Conservation (phyloP, 2,329 filamentous ascomycete genomes). For the Sporothrix sp. region DNA sequence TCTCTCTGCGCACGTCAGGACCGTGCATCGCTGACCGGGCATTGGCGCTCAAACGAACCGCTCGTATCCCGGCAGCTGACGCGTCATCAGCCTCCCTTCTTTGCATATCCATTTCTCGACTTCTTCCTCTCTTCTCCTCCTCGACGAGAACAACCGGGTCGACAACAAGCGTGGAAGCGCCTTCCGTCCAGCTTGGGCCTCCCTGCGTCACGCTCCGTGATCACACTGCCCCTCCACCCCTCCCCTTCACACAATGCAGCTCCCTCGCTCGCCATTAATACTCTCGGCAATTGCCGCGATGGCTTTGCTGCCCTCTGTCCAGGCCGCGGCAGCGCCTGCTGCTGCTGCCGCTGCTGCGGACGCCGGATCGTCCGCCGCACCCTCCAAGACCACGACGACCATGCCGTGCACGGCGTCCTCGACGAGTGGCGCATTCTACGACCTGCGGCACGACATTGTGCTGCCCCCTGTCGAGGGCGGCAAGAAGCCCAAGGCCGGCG, state of each 20-base stretch:
- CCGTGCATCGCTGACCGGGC: too few relatives aligned
- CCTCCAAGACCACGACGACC: constrained; percentile 29
- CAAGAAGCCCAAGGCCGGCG: constrained; percentile 37
- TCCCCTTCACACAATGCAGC: constrained; percentile 10
- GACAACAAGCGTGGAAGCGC: neutral
- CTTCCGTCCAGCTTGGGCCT: too few relatives aligned
- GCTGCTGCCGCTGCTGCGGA: neutral
- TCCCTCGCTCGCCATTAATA: constrained; percentile 4
- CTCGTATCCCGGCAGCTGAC: too few relatives aligned
- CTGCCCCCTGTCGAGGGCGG: constrained; percentile 32
- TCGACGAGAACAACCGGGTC: neutral
- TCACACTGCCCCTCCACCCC: too few relatives aligned
- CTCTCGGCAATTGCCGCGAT: constrained; percentile 9
- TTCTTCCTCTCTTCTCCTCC: neutral
- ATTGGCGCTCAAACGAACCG: too few relatives aligned
- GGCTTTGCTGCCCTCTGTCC: neutral
- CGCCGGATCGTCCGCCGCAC: neutral
- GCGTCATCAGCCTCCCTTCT: neutral
- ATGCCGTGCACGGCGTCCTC: constrained; percentile 47
- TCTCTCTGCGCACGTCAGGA: neutral
- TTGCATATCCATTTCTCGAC: neutral
- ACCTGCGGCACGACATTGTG: constrained; percentile 46
- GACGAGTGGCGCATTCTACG: constrained; percentile 48
- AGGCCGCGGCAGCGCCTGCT: neutral
- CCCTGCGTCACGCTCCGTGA: too few relatives aligned